Base-by-base conservation (phyloP, 352 stramenopile genomes). In the Aphanomyces euteiches region DNA sequence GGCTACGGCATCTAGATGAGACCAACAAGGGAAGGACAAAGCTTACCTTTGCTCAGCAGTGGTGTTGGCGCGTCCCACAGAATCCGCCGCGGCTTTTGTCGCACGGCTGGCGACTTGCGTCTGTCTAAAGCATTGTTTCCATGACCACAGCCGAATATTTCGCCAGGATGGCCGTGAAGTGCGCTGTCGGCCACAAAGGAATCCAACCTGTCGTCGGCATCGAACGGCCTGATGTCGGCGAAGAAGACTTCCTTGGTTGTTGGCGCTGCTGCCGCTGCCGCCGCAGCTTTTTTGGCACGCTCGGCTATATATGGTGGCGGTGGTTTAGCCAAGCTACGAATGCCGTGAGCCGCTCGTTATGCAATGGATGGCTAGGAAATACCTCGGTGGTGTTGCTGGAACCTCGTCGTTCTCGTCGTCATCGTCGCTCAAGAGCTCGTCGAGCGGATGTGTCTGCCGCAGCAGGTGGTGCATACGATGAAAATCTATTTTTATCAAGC, bases 351-450 rank as follows among this genome's bases (percentile, higher is more conserved):
- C 28, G 28, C 28, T 28, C 13, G n/a, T 53, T 15, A 53, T 53
- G 45, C 13, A 53, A 19, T n/a, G 13, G 45, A 53, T 53, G 13
- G 45, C 45, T 53, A n/a, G 45, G 45, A 53, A 19, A 19, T 58
- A 19, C 21, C 50, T 58, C 50, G 50, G 50, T 8, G 50, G 21
- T 19, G 45, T 58, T 19, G 8, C 15, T 58, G 50, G 7, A n/a
- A 1, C 54, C 21, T 61, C 43, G 54, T 61, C 54, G 54, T 37
- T 39, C 10, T 17, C 54, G 54, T 37, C 36, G 54, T 39, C 21
- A 5, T 61, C 54, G 1, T 67, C 59, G 64, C 64, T 70, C 64
- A 70, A 36, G 21, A 70, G 64, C 6, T 70, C 54, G 39, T 61
- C 15, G 54, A 61, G 1, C 28, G 2, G 28, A 2, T 28, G 28